These are phyloP conservation scores for Tuber melanosporum DNA, from an alignment of 495 filamentous ascomycete species.

Conservation along the genomic window DNA sequence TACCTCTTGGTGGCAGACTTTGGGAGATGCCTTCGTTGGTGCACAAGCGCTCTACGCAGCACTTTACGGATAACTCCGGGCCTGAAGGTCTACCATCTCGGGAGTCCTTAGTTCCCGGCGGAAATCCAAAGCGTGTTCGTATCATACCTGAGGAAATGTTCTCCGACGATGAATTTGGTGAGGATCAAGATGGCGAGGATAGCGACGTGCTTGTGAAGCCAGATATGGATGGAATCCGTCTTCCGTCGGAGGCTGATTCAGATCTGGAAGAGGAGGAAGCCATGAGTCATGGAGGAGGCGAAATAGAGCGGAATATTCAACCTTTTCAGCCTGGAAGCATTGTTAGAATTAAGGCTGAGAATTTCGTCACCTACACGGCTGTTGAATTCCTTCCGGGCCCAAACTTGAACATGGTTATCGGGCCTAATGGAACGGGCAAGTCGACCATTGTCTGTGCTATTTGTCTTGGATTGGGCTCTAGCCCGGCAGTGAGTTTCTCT, in stretches of 20 bases:
- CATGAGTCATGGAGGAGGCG: conserved; percentile 20
- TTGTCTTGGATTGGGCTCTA: conserved; percentile 84
- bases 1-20: neutral
- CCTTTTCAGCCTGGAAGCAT: conserved; percentile 75
- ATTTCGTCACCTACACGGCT: conserved; percentile 92
- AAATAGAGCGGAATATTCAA: conserved; percentile 29
- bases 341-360: conserved; percentile 73
- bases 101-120: neutral
- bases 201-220: conserved; percentile 16
- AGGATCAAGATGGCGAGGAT: conserved; percentile 10
- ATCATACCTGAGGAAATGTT: conserved; percentile 10
- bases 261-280: conserved; percentile 36
- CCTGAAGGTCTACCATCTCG: neutral
- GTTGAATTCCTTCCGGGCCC: conserved; percentile 86
- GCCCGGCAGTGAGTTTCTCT: conserved; percentile 52
- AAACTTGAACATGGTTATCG: conserved; percentile 96
- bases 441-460: conserved; percentile 97
- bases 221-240: conserved; percentile 19
- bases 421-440: conserved; percentile 95
- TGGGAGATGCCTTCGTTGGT: conserved; percentile 24
- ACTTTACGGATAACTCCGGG: neutral
- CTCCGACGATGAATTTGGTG: neutral
- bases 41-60: conserved; percentile 15
- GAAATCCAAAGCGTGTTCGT: conserved; percentile 26
- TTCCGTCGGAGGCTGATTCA: conserved; percentile 20